These are phyloP conservation scores for Acephala macrosclerotiorum DNA, from an alignment of 2,329 filamentous ascomycete genomes.

Conservation along the genomic window DNA sequence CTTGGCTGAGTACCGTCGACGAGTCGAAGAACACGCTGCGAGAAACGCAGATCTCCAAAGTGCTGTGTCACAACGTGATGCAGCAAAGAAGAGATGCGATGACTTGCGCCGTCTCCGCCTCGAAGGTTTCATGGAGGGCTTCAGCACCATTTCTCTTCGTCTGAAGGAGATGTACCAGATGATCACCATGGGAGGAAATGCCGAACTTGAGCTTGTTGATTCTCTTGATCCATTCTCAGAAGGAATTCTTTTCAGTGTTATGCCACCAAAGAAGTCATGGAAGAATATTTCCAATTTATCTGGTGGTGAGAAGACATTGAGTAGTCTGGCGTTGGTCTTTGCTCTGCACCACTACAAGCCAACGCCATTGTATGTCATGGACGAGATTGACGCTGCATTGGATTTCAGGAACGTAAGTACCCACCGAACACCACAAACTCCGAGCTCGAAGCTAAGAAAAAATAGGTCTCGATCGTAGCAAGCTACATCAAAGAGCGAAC, in stretches of 20 bases:
- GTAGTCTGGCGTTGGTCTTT: slow-evolving; percentile 94
- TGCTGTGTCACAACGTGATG: slow-evolving; percentile 80
- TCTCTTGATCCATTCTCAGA: slow-evolving; percentile 96
- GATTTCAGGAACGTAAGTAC: slow-evolving; percentile 94
- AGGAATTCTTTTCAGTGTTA: slow-evolving; percentile 95
- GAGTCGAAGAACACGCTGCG: slow-evolving; percentile 81
- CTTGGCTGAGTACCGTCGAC: slow-evolving; percentile 84
- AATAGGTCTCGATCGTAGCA: slow-evolving; percentile 91
- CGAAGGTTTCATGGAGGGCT: slow-evolving; percentile 98
- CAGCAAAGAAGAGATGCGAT: slow-evolving; percentile 90
- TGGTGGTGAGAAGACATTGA: slow-evolving; percentile 96
- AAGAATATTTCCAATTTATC: slow-evolving; percentile 98
- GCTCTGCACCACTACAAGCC: slow-evolving; percentile 98
- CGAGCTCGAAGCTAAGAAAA: slow-evolving; percentile 19
- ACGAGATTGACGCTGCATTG: slow-evolving; percentile 97
- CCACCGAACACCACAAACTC: not conserved
- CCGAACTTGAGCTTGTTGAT: slow-evolving; percentile 96
- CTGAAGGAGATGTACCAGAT: slow-evolving; percentile 99
- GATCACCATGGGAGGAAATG: slow-evolving; percentile 99
- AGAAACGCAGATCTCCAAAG: slow-evolving; percentile 84
- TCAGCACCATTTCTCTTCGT: slow-evolving; percentile 89
- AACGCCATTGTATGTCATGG: slow-evolving; percentile 98
- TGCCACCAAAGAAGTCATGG: slow-evolving; percentile 99
- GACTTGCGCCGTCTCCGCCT: slow-evolving; percentile 88
- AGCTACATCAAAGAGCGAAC: slow-evolving; percentile 99